phyloP scores from a whole-genome alignment of 306 rosid genomes.

The Prunus mira region DNA sequence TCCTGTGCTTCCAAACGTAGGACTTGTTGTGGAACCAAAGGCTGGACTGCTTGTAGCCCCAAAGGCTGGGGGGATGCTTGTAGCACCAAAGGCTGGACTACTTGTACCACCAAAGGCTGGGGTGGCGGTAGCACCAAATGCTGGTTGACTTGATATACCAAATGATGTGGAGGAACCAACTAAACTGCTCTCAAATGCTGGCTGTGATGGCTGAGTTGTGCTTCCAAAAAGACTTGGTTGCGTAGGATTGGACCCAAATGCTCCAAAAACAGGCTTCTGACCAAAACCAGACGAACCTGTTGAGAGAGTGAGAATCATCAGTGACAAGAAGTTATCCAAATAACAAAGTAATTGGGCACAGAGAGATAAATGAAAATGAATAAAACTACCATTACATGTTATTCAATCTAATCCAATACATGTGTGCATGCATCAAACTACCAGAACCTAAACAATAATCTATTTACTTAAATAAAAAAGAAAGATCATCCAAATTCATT shows the following conservation, averaged over 20 bases:
- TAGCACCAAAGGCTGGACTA: slow-evolving; percentile 44
- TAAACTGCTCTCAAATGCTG: slow-evolving; percentile 79
- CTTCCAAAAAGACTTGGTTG: slow-evolving; percentile 78
- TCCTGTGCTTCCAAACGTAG: slow-evolving; percentile 64
- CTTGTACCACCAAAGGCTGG: slow-evolving; percentile 27
- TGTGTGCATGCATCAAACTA: not conserved
- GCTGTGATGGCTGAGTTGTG: slow-evolving; percentile 68
- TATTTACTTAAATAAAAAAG: not conserved
- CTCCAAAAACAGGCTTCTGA: slow-evolving; percentile 83
- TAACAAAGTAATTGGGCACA: too few relatives aligned
- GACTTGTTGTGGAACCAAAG: slow-evolving; percentile 36
- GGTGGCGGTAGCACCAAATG: slow-evolving; percentile 45
- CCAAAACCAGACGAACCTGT: slow-evolving; percentile 75
- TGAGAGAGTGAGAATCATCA: slow-evolving; percentile 20
- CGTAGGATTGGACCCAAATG: slow-evolving; percentile 69
- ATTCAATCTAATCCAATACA: too few relatives aligned
- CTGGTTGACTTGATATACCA: slow-evolving; percentile 58
- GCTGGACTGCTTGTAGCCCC: slow-evolving; percentile 27
- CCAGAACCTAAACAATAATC: not conserved
- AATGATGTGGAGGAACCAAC: slow-evolving; percentile 85
- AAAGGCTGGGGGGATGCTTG: slow-evolving; percentile 32
- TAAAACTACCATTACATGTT: too few relatives aligned
- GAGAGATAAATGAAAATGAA: too few relatives aligned
- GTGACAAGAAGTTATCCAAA: not conserved
- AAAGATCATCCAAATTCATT: not conserved